Evolutionary conservation across 2,329 filamentous ascomycete genomes (phyloP).

Genomic region (Hortaea werneckii): DNA sequence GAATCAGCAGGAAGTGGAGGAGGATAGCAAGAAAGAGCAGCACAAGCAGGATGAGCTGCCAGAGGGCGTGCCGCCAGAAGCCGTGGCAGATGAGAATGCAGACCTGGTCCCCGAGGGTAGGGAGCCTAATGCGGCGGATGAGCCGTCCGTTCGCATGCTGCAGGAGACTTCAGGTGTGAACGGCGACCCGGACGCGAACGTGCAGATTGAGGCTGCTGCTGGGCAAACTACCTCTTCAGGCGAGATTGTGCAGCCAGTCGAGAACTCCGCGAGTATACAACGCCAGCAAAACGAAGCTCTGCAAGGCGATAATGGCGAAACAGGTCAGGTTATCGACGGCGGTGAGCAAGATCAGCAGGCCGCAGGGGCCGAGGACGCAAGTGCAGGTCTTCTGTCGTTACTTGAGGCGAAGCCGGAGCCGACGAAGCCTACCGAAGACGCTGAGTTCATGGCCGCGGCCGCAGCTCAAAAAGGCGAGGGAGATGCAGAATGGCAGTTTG

Average conservation of each 20-base stretch:
- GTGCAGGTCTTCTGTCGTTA: not conserved
- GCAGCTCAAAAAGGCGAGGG: conserved; percentile 37
- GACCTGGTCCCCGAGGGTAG: conserved; percentile 1
- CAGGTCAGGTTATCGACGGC: not conserved
- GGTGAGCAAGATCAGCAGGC: not conserved
- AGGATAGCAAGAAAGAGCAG: not conserved
- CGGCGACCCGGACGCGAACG: conserved; percentile 1
- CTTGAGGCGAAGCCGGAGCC: not conserved
- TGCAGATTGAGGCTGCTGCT: not conserved
- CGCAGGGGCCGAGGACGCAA: not conserved
- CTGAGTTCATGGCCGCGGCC: conserved; percentile 36
- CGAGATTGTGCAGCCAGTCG: not conserved
- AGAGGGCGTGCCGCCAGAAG: conserved; percentile 8
- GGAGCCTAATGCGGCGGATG: not conserved
- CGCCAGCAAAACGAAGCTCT: not conserved
- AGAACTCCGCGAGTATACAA: not conserved
- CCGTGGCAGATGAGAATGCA: conserved; percentile 5
- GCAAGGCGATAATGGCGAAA: not conserved
- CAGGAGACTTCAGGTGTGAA: conserved; percentile 5
- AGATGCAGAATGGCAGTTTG: conserved; percentile 71
- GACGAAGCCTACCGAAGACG: conserved; percentile 17
- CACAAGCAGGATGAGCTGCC: not conserved
- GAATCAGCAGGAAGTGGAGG: not conserved
- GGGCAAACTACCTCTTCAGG: not conserved
- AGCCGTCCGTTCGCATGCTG: conserved; percentile 3